Percentiles rank a stretch among this genome's conserved stretches.
Conservation (phyloP, 2,329 filamentous ascomycete species). For the Diaporthe australafricana region DNA sequence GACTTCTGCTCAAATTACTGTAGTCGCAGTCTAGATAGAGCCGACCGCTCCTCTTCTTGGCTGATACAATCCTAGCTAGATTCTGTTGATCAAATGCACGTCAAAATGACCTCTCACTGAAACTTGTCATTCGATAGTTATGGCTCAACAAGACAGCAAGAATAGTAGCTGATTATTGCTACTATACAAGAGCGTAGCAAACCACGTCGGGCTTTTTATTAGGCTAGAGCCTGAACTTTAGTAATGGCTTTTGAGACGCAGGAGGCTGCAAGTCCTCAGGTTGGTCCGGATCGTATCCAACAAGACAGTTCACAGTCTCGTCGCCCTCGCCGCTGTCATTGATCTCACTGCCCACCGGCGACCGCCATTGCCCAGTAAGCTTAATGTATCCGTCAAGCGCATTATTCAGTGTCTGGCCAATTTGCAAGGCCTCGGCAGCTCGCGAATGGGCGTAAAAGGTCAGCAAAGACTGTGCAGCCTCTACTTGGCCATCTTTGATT, state of each 20-base stretch:
- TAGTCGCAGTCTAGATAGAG: background rate
- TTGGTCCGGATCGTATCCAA: slow-evolving; percentile 11
- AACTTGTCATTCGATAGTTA: too few relatives aligned
- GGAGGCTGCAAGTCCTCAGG: slow-evolving; percentile 2
- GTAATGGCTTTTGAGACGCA: background rate
- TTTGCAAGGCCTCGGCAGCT: background rate
- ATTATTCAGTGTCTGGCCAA: background rate
- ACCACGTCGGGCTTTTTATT: too few relatives aligned
- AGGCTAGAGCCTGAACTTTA: background rate
- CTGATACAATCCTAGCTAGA: too few relatives aligned
- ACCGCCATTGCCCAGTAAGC: slow-evolving; percentile 9
- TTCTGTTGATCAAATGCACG: too few relatives aligned
- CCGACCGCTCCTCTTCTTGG: too few relatives aligned
- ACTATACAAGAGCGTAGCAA: too few relatives aligned
- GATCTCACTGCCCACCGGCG: slow-evolving; percentile 5
- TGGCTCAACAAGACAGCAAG: too few relatives aligned
- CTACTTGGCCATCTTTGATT: background rate
- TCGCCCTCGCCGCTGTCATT: slow-evolving; percentile 4
- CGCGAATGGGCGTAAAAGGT: slow-evolving; percentile 9
- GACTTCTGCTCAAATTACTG: background rate
- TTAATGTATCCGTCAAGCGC: slow-evolving; percentile 22
- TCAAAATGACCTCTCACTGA: too few relatives aligned
- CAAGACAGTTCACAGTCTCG: slow-evolving; percentile 11
- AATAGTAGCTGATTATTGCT: too few relatives aligned
- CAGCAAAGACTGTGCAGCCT: background rate